Base-by-base conservation (phyloP, 495 filamentous ascomycete species). In the Xylaria acuta region DNA sequence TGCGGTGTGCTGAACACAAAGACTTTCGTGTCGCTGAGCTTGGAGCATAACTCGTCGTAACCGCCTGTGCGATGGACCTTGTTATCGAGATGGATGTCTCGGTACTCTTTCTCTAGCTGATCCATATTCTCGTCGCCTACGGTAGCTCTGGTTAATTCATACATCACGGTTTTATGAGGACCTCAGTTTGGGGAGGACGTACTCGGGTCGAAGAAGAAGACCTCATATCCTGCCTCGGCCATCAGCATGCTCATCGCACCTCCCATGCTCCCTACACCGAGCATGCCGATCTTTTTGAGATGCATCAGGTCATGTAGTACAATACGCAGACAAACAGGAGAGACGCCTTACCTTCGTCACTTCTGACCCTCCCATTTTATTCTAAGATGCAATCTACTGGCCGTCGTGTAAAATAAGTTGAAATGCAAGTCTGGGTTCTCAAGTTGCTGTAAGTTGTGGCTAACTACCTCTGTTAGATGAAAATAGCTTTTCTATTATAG, bases 1-100 rank as follows among this genome's bases (percentile, higher is more conserved):
- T 93, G 91, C 0, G 92, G 88, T 59, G 92, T 83, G 27, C 87
- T 90, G 77, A 93, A 93, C 69, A 93, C 81, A 74, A 93, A 89
- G 3, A 90, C 71, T 65, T 78, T 81, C 14, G 78, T 75, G 43
- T 82, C 70, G 11, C 84, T 72, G 9, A 84, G 70, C 7, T 60
- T 69, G 32, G 78, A 41, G 67, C 72, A 73, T 8, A 73, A 16
- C 1, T 67, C 51, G 27, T 84, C 76, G 49, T 80, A 77, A 40
- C 70, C 71, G 38, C 72, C 74, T 58, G 79, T 75, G 62, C 83
- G 81, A 22, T 75, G 71, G 22, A 84, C 53, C 9, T 60, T 74
- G 43, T 75, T 71, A 11, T 73, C 59, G 1, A 83, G 59, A 5
- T 75, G 75, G 25, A 74, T 75, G 51, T 83, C 76, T 68, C 82